phyloP scores from a whole-genome alignment of 768 basidiomycete species.

The Suillus discolor region DNA sequence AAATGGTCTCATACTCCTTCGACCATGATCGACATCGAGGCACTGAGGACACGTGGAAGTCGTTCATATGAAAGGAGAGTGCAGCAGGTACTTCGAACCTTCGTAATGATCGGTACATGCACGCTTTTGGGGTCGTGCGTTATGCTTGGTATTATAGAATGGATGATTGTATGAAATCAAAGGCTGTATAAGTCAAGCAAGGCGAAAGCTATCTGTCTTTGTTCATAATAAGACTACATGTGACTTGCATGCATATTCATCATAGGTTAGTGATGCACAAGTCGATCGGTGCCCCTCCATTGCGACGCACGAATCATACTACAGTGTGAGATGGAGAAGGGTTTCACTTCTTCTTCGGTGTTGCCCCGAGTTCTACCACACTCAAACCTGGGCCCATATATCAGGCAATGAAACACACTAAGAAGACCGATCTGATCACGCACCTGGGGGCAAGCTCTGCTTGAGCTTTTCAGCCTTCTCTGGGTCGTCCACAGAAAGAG shows the following conservation, averaged over 20 bases:
- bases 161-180: constrained; percentile 23
- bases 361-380: constrained; percentile 71
- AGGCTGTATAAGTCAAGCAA: constrained; percentile 6
- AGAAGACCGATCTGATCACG: constrained; percentile 33
- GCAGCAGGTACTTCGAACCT: constrained; percentile 18
- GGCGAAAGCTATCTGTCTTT: constrained; percentile 4
- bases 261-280: constrained; percentile 8
- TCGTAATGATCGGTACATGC: constrained; percentile 23
- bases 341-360: constrained; percentile 71
- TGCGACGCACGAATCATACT: not conserved
- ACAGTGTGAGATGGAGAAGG: constrained; percentile 11
- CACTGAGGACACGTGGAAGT: constrained; percentile 10
- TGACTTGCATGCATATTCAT: constrained; percentile 3
- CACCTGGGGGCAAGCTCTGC: constrained; percentile 94
- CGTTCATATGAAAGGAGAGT: constrained; percentile 12
- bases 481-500: constrained; percentile 92
- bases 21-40: constrained; percentile 25
- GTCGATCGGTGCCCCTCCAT: not conserved
- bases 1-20: constrained; percentile 2
- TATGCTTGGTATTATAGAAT: constrained; percentile 21
- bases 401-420: not conserved
- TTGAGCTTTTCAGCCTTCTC: constrained; percentile 99
- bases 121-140: constrained; percentile 24
- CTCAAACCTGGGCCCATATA: constrained; percentile 56
- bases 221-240: constrained; percentile 8